phyloP scores from a whole-genome alignment of 192 early-diverging fungal species.

The Podila minutissima region DNA sequence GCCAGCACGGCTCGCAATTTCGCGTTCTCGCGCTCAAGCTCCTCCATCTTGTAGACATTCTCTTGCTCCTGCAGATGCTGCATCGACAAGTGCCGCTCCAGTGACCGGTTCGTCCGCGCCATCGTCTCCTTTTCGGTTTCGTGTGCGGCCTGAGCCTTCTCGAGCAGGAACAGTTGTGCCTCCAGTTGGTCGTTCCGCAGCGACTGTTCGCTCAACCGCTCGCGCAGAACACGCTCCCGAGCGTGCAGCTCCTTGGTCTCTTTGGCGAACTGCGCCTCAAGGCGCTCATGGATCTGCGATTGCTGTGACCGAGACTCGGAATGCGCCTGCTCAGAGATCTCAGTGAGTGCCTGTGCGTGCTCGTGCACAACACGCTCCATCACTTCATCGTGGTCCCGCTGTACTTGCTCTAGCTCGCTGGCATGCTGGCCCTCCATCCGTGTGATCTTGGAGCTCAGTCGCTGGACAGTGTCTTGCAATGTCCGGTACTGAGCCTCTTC shows the following conservation, averaged over 20 bases:
- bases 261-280: conserved; percentile 1
- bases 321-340: background rate
- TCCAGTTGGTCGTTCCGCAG: conserved; percentile 12
- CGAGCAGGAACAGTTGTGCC: conserved; percentile 21
- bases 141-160: background rate
- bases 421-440: conserved; percentile 33
- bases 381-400: conserved; percentile 12
- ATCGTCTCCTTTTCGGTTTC: conserved; percentile 15
- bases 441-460: conserved; percentile 32
- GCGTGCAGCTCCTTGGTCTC: conserved; percentile 21
- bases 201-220: conserved; percentile 6
- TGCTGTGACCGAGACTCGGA: no score
- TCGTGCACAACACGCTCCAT: conserved; percentile 10
- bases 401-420: conserved; percentile 15
- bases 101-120: conserved; percentile 19
- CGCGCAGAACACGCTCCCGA: conserved; percentile 27
- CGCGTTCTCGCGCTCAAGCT: conserved; percentile 18
- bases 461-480: conserved; percentile 37
- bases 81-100: conserved; percentile 40
- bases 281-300: background rate
- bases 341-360: conserved; percentile 6
- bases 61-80: conserved; percentile 38
- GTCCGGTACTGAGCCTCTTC: conserved; percentile 33
- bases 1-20: conserved; percentile 3
- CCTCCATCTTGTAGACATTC: conserved; percentile 27